Percentiles rank a stretch among this genome's conserved stretches.
Evolutionary conservation across 1,284 basidiomycete genomes (phyloP).

Genomic region (Cryptococcus hybrid): DNA sequence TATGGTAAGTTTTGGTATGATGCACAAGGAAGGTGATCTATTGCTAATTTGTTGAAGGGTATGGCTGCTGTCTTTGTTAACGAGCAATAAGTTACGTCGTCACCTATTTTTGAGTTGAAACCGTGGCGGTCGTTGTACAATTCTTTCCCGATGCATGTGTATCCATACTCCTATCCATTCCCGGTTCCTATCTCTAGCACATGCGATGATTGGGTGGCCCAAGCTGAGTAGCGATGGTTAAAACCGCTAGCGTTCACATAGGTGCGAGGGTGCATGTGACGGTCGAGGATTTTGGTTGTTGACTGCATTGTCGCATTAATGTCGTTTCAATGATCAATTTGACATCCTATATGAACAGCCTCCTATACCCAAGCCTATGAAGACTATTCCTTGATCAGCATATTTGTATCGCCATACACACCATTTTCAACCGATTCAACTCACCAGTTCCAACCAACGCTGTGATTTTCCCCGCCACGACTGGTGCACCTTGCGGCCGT

Average conservation of each 20-base stretch:
- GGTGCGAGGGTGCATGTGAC: too few species aligned
- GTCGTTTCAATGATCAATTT: too few species aligned
- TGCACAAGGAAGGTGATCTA: not conserved
- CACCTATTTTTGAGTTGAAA: not conserved
- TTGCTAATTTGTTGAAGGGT: slow-evolving; percentile 29
- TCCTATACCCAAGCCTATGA: slow-evolving; percentile 16
- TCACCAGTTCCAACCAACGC: slow-evolving; percentile 41
- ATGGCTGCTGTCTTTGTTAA: slow-evolving; percentile 54
- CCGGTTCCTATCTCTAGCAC: too few species aligned
- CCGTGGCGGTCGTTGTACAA: not conserved
- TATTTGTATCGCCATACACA: not conserved
- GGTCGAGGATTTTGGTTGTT: too few species aligned
- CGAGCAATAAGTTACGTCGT: slow-evolving; percentile 35
- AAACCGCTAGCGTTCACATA: not conserved
- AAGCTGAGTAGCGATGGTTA: not conserved
- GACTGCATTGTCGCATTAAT: too few species aligned
- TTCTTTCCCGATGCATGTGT: not conserved
- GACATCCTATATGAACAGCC: slow-evolving; percentile 9
- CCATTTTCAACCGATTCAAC: slow-evolving; percentile 9
- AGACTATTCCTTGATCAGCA: slow-evolving; percentile 7
- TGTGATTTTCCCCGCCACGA: slow-evolving; percentile 29
- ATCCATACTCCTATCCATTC: not conserved
- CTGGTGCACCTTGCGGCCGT: slow-evolving; percentile 30
- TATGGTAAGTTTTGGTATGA: slow-evolving; percentile 67
- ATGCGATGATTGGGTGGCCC: not conserved